Percentiles rank a stretch among this genome's conserved stretches.
Evolutionary conservation across 2,329 filamentous ascomycete genomes (phyloP).

Genomic region (Exutisphaerella laricina): DNA sequence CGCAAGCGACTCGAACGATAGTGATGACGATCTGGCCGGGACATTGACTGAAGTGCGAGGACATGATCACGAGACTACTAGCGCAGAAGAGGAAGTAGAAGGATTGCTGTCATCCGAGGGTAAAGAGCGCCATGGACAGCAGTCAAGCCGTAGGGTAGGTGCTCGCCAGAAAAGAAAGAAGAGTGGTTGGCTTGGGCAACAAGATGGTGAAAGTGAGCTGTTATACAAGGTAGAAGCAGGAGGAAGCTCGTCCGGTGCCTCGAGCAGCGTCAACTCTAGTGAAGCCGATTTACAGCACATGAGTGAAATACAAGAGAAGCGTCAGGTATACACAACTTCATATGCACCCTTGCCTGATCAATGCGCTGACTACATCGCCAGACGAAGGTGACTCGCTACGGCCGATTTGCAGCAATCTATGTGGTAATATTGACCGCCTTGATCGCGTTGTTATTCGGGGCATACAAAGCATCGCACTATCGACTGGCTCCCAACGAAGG

Average conservation of each 20-base stretch:
- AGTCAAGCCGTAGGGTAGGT: slow-evolving; percentile 9
- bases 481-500: slow-evolving; percentile 1
- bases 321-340: slow-evolving; percentile 27
- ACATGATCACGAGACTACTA: slow-evolving; percentile 38
- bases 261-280: slow-evolving; percentile 33
- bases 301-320: slow-evolving; percentile 45
- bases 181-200: slow-evolving; percentile 43
- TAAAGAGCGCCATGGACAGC: slow-evolving; percentile 10
- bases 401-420: slow-evolving; percentile 39
- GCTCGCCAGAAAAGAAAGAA: slow-evolving; percentile 24
- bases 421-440: slow-evolving; percentile 49
- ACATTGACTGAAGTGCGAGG: slow-evolving; percentile 29
- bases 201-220: slow-evolving; percentile 65
- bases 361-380: slow-evolving; percentile 34
- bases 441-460: slow-evolving; percentile 50
- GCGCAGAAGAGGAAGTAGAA: slow-evolving; percentile 45
- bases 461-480: slow-evolving; percentile 49
- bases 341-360: background rate
- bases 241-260: slow-evolving; percentile 43
- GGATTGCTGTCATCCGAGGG: slow-evolving; percentile 34
- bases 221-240: slow-evolving; percentile 93
- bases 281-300: slow-evolving; percentile 46
- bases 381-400: slow-evolving; percentile 34
- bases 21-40: background rate
- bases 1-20: slow-evolving; percentile 7